Percentiles rank a stretch among this genome's conserved stretches.
Evolutionary conservation across 768 basidiomycete species (phyloP).

Genomic region (Steccherinum ochraceum): DNA sequence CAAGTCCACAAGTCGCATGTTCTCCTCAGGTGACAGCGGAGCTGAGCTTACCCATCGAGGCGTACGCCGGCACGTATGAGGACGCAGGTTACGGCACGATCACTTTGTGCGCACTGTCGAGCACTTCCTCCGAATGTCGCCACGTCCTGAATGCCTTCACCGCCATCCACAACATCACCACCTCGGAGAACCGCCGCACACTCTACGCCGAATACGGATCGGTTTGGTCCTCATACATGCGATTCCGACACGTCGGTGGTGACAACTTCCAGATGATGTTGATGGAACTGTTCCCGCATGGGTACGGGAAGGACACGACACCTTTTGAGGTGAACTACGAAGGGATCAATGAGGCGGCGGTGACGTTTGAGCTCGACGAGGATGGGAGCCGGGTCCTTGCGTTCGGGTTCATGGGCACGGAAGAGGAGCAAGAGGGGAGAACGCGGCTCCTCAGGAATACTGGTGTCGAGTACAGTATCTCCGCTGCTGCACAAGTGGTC

Average conservation of each 20-base stretch:
- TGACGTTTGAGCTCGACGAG: neutral
- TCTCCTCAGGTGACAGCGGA: too few species aligned
- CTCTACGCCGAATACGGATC: neutral
- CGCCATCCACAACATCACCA: neutral
- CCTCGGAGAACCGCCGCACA: neutral
- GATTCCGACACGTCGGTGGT: constrained; percentile 16
- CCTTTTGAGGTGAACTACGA: constrained; percentile 3
- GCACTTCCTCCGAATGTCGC: constrained; percentile 9
- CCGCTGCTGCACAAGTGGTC: neutral
- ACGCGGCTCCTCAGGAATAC: neutral
- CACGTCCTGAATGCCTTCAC: constrained; percentile 9
- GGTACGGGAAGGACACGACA: constrained; percentile 5
- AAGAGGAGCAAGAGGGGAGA: neutral
- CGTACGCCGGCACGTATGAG: constrained; percentile 12
- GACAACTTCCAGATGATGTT: constrained; percentile 1
- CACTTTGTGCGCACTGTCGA: constrained; percentile 14
- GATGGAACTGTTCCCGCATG: constrained; percentile 3
- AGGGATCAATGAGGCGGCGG: neutral
- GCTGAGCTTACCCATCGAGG: constrained; percentile 4
- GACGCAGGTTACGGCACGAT: constrained; percentile 16
- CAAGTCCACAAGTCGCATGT: neutral
- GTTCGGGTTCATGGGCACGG: neutral
- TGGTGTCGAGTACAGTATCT: neutral
- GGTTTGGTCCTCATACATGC: constrained; percentile 9
- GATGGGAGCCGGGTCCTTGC: neutral